Conservation (phyloP, 1,284 basidiomycete species). For the Sporisorium reilianum region DNA sequence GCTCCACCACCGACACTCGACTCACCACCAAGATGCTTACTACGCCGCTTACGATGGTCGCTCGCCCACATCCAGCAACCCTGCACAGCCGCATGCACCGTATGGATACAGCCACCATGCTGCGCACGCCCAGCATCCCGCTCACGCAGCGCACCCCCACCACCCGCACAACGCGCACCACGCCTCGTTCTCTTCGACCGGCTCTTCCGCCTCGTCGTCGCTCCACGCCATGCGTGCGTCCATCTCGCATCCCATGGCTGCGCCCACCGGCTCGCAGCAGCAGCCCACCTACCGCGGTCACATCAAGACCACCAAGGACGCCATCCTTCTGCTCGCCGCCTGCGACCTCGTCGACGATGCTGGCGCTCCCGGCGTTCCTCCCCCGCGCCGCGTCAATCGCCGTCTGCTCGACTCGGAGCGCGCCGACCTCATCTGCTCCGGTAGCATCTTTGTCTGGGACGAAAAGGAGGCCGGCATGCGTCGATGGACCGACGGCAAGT, state of each 20-base stretch:
- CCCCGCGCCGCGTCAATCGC: constrained; percentile 63
- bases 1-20: constrained; percentile 36
- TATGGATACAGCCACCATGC: constrained; percentile 27
- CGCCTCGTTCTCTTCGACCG: constrained; percentile 28
- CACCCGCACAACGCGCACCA: constrained; percentile 27
- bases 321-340: constrained; percentile 64
- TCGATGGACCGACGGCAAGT: constrained; percentile 72
- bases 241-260: constrained; percentile 18
- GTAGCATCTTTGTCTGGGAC: constrained; percentile 68
- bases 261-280: constrained; percentile 46
- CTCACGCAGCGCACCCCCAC: constrained; percentile 18
- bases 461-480: constrained; percentile 70
- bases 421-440: constrained; percentile 60
- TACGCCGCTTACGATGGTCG: constrained; percentile 31
- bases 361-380: constrained; percentile 26
- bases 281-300: constrained; percentile 65
- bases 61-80: constrained; percentile 17
- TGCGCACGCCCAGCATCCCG: constrained; percentile 21
- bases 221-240: constrained; percentile 33
- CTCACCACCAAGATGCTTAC: constrained; percentile 26
- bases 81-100: constrained; percentile 18
- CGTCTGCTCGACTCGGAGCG: constrained; percentile 65
- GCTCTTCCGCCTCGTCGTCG: constrained; percentile 28
- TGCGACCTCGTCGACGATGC: constrained; percentile 60
- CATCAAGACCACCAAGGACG: constrained; percentile 67